phyloP scores from a whole-genome alignment of 768 basidiomycete species.

The Lentinula sp. region DNA sequence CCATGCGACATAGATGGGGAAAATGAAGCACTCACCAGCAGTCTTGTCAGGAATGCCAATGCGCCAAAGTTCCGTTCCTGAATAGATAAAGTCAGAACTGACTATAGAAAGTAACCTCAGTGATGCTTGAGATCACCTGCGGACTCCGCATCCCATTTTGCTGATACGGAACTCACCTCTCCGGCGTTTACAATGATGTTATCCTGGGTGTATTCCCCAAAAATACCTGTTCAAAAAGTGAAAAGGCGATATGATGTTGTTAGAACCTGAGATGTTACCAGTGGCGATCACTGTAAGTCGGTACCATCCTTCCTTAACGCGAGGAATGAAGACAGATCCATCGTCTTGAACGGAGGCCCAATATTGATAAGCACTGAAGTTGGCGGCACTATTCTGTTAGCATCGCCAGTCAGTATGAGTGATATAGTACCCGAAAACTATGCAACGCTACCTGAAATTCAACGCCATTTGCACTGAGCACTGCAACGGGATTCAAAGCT shows the following conservation, averaged over 20 bases:
- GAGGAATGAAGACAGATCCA: conserved; percentile 12
- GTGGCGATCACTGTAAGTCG: conserved; percentile 17
- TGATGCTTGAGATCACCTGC: conserved; percentile 6
- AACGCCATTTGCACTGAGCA: conserved; percentile 18
- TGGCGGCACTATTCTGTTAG: conserved; percentile 16
- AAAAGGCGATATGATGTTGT: not conserved
- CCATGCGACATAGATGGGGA: not conserved
- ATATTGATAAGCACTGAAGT: conserved; percentile 18
- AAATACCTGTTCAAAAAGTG: conserved; percentile 12
- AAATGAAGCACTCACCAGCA: conserved; percentile 15
- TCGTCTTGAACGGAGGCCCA: conserved; percentile 13
- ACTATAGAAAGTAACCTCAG: not conserved
- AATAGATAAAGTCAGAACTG: not conserved
- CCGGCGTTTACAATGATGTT: conserved; percentile 13
- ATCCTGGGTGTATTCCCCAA: conserved; percentile 20
- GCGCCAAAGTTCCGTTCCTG: conserved; percentile 18
- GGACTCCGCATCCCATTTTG: conserved; percentile 15
- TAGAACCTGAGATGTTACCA: not conserved
- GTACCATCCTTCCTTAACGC: conserved; percentile 20
- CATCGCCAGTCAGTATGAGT: not conserved
- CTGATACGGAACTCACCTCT: conserved; percentile 9
- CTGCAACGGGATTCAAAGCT: conserved; percentile 13
- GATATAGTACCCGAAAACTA: not conserved
- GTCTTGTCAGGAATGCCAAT: conserved; percentile 19
- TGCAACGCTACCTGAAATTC: conserved; percentile 6